These are phyloP conservation scores for Ascochyta lentis DNA, from an alignment of 2,329 filamentous ascomycete genomes.

Conservation along the genomic window DNA sequence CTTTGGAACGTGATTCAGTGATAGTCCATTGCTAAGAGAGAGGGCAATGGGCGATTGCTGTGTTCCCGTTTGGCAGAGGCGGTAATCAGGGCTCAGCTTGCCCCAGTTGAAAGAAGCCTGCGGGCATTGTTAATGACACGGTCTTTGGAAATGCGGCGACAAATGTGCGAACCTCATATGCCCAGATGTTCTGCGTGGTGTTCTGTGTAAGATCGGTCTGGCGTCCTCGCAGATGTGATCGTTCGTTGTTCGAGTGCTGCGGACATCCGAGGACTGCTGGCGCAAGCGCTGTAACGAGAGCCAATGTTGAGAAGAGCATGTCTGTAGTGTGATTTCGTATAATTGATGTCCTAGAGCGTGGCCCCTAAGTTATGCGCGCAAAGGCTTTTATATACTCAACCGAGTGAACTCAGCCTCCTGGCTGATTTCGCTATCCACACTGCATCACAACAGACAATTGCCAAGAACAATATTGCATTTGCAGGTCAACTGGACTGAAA, in stretches of 20 bases:
- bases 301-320: slow-evolving; percentile 23
- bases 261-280: slow-evolving; percentile 19
- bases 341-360: background rate
- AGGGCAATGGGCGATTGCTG: slow-evolving; percentile 60
- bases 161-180: slow-evolving; percentile 20
- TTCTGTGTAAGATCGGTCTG: slow-evolving; percentile 14
- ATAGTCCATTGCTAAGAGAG: slow-evolving; percentile 49
- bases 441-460: background rate
- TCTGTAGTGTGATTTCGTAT: background rate
- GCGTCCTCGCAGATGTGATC: slow-evolving; percentile 12
- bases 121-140: slow-evolving; percentile 39
- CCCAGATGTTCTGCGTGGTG: slow-evolving; percentile 23
- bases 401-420: background rate
- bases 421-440: background rate
- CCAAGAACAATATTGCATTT: background rate
- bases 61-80: slow-evolving; percentile 58
- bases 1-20: slow-evolving; percentile 48
- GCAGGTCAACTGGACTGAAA: background rate
- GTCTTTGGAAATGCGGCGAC: background rate
- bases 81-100: slow-evolving; percentile 49
- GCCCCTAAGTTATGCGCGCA: background rate
- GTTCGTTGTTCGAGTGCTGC: slow-evolving; percentile 25
- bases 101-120: slow-evolving; percentile 52
- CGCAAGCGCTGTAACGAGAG: slow-evolving; percentile 13
- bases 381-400: background rate